Evolutionary conservation across 2,329 filamentous ascomycete genomes (phyloP), one percentile per base, ranked within the genome.

Genomic region (Seiridium cupressi): DNA sequence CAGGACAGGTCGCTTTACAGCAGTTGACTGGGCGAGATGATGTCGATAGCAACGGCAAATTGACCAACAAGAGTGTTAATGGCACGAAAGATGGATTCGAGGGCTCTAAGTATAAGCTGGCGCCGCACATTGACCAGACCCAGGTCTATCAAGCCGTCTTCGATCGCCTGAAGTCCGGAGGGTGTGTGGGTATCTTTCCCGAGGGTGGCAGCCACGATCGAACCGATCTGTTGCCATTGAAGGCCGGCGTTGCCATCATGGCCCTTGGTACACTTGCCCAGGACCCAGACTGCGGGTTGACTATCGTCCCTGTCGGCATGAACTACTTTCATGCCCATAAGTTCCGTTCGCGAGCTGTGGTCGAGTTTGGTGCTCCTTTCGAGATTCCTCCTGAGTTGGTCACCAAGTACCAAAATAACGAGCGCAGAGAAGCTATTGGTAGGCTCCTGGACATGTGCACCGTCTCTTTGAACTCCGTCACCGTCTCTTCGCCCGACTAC

Each of bases 271-370:
- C 95, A 1, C 81, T 98, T 56, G 92, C 91, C 4, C 89, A 92
- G 60, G 87, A 93, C 63, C 93, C 93, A 3, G 84, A 94, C 64
- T 97, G 92, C 71, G 92, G 91, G 36, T 81, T 99, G 63, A 96
- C 93, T 76, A 97, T 99, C 68, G 92, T 99, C 32, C 95, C 95
- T 3, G 93, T 95, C 56, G 94, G 94, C 68, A 97, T 99, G 94
- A 99, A 99, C 76, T 99, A 99, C 77, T 99, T 99, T 78, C 94
- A 98, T 76, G 91, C 94, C 0, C 94, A 99, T 82, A 99, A 98
- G 75, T 99, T 99, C 77, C 90, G 94, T 51, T 98, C 94, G 64
- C 87, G 95, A 72, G 95, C 94, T 42, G 94, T 99, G 4, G 89
- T 98, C 62, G 95, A 99, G 72, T 99, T 98, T 69, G 95, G 95